Percentiles rank a stretch among this genome's conserved stretches.
These are phyloP conservation scores for Xerocomus nothofagi DNA, from an alignment of 1,284 basidiomycete genomes.

Conservation along the genomic window DNA sequence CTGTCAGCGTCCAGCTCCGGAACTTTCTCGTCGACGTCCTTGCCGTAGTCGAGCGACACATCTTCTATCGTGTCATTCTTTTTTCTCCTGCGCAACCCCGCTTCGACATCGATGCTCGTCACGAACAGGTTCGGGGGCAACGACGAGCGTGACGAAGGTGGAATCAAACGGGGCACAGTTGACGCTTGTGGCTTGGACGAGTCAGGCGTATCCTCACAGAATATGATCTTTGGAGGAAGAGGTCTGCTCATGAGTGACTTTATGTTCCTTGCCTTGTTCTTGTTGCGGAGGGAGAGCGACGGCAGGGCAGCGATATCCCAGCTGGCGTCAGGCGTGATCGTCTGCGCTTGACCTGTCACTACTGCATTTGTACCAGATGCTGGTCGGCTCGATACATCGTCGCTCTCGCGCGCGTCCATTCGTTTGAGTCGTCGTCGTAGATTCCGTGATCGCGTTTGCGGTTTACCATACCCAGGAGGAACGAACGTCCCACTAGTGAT, in stretches of 20 bases:
- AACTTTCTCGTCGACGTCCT: not conserved
- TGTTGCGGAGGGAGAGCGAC: slow-evolving; percentile 59
- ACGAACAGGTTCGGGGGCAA: slow-evolving; percentile 35
- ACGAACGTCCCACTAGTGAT: slow-evolving; percentile 32
- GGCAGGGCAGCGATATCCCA: slow-evolving; percentile 1
- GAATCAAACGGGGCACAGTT: slow-evolving; percentile 45
- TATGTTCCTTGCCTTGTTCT: slow-evolving; percentile 73
- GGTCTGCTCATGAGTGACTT: slow-evolving; percentile 49
- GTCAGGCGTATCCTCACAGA: slow-evolving; percentile 32
- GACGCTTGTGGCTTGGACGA: not conserved
- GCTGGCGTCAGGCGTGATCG: slow-evolving; percentile 9
- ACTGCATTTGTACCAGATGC: slow-evolving; percentile 39
- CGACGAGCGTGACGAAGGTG: slow-evolving; percentile 47
- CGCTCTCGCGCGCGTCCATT: slow-evolving; percentile 33
- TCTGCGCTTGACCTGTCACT: slow-evolving; percentile 6
- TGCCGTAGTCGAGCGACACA: slow-evolving; percentile 9
- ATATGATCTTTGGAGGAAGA: slow-evolving; percentile 60
- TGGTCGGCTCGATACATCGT: slow-evolving; percentile 6
- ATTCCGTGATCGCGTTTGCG: slow-evolving; percentile 66
- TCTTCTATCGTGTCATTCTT: slow-evolving; percentile 14
- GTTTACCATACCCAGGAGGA: slow-evolving; percentile 66
- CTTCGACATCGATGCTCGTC: slow-evolving; percentile 38
- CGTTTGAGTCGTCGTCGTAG: slow-evolving; percentile 57
- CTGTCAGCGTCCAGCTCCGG: slow-evolving; percentile 6
- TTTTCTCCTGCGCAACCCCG: slow-evolving; percentile 10